A percentile compares a stretch with the other conserved stretches of the same genome.
Conservation (phyloP, 2,329 filamentous ascomycete species). For the Aspergillus luchuensis region DNA sequence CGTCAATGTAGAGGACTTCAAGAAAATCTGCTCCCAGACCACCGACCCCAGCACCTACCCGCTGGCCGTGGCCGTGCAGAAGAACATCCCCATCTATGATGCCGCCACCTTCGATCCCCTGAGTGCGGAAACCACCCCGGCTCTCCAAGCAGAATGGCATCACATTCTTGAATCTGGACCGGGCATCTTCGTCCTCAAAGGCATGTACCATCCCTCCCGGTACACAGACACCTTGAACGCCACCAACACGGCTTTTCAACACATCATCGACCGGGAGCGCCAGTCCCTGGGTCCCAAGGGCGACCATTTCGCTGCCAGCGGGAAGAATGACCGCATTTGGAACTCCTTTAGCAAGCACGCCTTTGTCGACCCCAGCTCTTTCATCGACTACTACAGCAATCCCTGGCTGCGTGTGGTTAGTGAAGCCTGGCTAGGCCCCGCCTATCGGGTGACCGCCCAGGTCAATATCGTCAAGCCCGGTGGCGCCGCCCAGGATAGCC, state of each 20-base stretch:
- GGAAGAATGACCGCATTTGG: slow-evolving; percentile 64
- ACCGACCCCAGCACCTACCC: slow-evolving; percentile 48
- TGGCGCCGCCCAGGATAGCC: slow-evolving; percentile 58
- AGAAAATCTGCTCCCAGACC: slow-evolving; percentile 48
- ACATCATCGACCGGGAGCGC: slow-evolving; percentile 53
- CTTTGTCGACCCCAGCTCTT: slow-evolving; percentile 54
- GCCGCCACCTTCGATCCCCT: slow-evolving; percentile 42
- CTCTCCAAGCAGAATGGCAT: slow-evolving; percentile 63
- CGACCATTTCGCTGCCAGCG: slow-evolving; percentile 62
- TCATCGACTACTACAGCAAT: slow-evolving; percentile 62
- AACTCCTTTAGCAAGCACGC: slow-evolving; percentile 67
- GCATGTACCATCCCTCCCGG: slow-evolving; percentile 50
- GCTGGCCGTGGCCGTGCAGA: slow-evolving; percentile 47
- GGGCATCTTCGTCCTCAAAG: slow-evolving; percentile 61
- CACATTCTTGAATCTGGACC: slow-evolving; percentile 59
- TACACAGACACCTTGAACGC: slow-evolving; percentile 43
- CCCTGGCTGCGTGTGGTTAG: slow-evolving; percentile 58
- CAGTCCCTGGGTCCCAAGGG: slow-evolving; percentile 46
- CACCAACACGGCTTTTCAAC: slow-evolving; percentile 52
- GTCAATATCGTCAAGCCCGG: slow-evolving; percentile 65
- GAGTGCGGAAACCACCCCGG: slow-evolving; percentile 31
- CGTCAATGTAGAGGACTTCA: slow-evolving; percentile 45
- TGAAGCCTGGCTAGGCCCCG: slow-evolving; percentile 61
- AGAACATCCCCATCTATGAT: slow-evolving; percentile 61
- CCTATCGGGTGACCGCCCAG: slow-evolving; percentile 63